Percentiles rank a stretch among this genome's conserved stretches.
Conservation (phyloP, 2,329 filamentous ascomycete genomes). For the Alternaria postmessia region DNA sequence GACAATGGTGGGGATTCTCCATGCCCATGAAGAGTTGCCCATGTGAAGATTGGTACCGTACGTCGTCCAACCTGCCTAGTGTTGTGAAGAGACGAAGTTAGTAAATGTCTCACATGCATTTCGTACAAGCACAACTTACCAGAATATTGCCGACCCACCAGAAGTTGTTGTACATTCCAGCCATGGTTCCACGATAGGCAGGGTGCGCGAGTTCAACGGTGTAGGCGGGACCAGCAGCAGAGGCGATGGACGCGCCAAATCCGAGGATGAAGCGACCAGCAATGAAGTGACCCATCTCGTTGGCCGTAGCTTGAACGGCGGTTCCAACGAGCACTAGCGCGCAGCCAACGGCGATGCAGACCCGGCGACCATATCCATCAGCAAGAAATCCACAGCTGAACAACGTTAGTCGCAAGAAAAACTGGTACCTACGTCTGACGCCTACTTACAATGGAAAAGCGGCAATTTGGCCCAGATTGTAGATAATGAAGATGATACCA, state of each 20-base stretch:
- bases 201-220: slow-evolving; percentile 69
- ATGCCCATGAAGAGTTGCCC: slow-evolving; percentile 57
- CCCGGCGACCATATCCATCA: slow-evolving; percentile 58
- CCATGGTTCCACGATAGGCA: slow-evolving; percentile 66
- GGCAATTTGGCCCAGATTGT: slow-evolving; percentile 60
- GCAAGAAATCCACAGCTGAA: slow-evolving; percentile 47
- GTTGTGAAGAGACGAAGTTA: no score
- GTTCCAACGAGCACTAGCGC: slow-evolving; percentile 62
- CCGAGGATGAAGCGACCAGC: slow-evolving; percentile 54
- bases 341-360: slow-evolving; percentile 66
- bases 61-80: slow-evolving; percentile 61
- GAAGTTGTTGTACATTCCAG: slow-evolving; percentile 63
- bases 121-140: slow-evolving; percentile 53
- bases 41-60: slow-evolving; percentile 49
- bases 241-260: slow-evolving; percentile 63
- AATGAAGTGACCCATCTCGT: slow-evolving; percentile 62
- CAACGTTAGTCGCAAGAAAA: neutral
- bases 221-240: slow-evolving; percentile 66
- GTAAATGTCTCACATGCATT: no score
- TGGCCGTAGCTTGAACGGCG: slow-evolving; percentile 60
- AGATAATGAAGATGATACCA: slow-evolving; percentile 57
- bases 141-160: slow-evolving; percentile 61
- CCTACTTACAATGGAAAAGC: slow-evolving; percentile 53
- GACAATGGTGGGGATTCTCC: slow-evolving; percentile 57
- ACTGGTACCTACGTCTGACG: neutral